phyloP scores from a whole-genome alignment of 768 basidiomycete species.

The Tylopilus felleus region DNA sequence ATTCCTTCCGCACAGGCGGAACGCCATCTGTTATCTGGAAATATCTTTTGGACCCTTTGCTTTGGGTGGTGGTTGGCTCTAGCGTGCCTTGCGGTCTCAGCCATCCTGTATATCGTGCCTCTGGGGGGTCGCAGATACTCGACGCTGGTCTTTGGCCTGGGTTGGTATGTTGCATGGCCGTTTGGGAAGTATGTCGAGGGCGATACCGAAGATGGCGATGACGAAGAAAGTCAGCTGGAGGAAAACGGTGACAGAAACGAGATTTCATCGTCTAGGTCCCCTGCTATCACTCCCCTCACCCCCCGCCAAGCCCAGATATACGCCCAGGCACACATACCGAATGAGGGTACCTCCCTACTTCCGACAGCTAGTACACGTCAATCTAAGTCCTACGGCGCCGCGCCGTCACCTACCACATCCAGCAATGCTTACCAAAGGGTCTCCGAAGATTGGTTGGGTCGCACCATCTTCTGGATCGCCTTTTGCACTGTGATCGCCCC shows the following conservation, averaged over 20 bases:
- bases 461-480: slow-evolving; percentile 76
- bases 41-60: slow-evolving; percentile 84
- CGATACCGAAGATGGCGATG: slow-evolving; percentile 44
- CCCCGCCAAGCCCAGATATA: slow-evolving; percentile 18
- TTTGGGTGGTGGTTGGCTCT: slow-evolving; percentile 95
- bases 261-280: slow-evolving; percentile 34
- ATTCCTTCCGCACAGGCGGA: slow-evolving; percentile 92
- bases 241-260: slow-evolving; percentile 17
- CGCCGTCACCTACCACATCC: slow-evolving; percentile 30
- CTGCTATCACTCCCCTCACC: slow-evolving; percentile 43
- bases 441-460: slow-evolving; percentile 56
- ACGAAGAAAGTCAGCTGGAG: slow-evolving; percentile 36
- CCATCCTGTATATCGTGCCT: slow-evolving; percentile 68
- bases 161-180: slow-evolving; percentile 97
- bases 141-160: slow-evolving; percentile 83
- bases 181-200: slow-evolving; percentile 99
- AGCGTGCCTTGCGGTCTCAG: slow-evolving; percentile 63
- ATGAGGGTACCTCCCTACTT: slow-evolving; percentile 51
- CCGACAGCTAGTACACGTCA: slow-evolving; percentile 28
- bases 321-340: slow-evolving; percentile 19
- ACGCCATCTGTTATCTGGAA: slow-evolving; percentile 89
- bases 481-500: slow-evolving; percentile 82
- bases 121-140: slow-evolving; percentile 82
- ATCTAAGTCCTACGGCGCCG: slow-evolving; percentile 71
- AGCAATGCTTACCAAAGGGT: slow-evolving; percentile 22